Evolutionary conservation across 2,329 filamentous ascomycete genomes (phyloP).

Genomic region (Gyromitra esculenta): DNA sequence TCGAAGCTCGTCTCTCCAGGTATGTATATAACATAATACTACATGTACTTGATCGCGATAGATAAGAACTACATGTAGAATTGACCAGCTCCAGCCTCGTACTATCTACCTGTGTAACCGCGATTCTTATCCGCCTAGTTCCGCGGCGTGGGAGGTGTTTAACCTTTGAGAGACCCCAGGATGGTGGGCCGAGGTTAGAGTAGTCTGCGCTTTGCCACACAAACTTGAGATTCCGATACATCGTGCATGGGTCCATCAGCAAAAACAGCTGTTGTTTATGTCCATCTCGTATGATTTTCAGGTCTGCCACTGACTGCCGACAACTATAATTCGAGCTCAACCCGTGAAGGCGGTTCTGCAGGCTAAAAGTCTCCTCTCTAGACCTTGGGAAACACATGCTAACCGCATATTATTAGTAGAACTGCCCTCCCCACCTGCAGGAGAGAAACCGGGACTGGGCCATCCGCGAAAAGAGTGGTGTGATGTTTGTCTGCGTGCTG

Average conservation of each 20-base stretch:
- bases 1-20: not conserved
- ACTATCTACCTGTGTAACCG: not conserved
- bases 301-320: not conserved
- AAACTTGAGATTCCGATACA: conserved; percentile 9
- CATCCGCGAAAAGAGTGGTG: not conserved
- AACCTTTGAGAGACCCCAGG: not conserved
- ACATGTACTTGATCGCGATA: no score
- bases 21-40: no score
- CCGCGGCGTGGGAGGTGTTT: not conserved
- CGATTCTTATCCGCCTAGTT: not conserved
- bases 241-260: not conserved
- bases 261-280: conserved; percentile 26
- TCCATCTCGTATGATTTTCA: conserved; percentile 17
- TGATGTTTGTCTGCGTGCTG: conserved; percentile 7
- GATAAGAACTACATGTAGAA: not conserved
- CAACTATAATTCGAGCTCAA: conserved; percentile 19
- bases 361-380: not conserved
- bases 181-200: not conserved
- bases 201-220: not conserved
- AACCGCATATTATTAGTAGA: not conserved
- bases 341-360: not conserved
- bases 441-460: not conserved
- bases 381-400: not conserved
- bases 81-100: not conserved
- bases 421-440: not conserved